Evolutionary conservation across 371 early-diverging fungal genomes (phyloP).

Genomic region (Mucor mucedo): DNA sequence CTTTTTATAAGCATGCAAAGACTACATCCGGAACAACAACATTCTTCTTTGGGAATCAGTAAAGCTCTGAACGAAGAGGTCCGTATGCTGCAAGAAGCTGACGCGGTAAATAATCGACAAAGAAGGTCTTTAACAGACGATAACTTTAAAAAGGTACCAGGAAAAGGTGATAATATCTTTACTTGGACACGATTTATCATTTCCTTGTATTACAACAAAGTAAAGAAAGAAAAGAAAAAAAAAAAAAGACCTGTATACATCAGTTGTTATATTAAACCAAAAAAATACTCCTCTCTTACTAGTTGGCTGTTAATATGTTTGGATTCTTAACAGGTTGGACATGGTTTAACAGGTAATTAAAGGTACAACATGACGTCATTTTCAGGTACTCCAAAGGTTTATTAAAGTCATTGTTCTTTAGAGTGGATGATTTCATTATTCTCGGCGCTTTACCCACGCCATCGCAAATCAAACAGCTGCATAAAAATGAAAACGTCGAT

Average conservation of each 20-base stretch:
- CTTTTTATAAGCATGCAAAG: conserved; percentile 15
- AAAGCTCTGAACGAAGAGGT: conserved; percentile 35
- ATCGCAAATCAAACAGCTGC: conserved; percentile 37
- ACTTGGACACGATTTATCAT: conserved; percentile 45
- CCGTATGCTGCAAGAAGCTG: conserved; percentile 12
- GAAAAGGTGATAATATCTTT: conserved; percentile 28
- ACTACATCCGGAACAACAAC: conserved; percentile 31
- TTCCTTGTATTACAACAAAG: conserved; percentile 52
- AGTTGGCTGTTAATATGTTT: conserved; percentile 49
- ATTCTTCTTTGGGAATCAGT: conserved; percentile 49
- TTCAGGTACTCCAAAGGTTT: neutral
- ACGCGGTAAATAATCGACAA: conserved; percentile 10
- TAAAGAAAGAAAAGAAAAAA: neutral
- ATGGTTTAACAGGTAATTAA: conserved; percentile 49
- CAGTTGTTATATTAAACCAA: too few species aligned
- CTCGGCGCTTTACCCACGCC: conserved; percentile 57
- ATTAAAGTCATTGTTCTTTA: neutral
- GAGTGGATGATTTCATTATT: conserved; percentile 41
- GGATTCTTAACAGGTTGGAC: conserved; percentile 50
- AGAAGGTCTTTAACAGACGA: conserved; percentile 33
- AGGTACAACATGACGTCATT: neutral
- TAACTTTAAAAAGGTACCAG: conserved; percentile 37
- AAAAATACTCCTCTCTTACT: neutral
- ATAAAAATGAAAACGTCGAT: conserved; percentile 31
- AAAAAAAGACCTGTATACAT: too few species aligned